Conservation (phyloP, 495 filamentous ascomycete genomes). For the Podospora fimiseda region DNA sequence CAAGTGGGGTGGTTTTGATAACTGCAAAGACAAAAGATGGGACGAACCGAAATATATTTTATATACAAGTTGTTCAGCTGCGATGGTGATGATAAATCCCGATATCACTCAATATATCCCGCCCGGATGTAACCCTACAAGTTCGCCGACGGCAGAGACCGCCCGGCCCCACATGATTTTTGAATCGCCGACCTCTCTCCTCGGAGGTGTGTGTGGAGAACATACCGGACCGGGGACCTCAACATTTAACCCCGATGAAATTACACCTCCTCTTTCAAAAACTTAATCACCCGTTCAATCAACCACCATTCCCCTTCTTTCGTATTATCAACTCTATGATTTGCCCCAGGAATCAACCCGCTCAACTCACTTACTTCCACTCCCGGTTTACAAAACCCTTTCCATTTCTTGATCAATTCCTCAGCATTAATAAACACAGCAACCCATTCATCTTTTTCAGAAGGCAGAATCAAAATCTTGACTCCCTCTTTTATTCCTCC, state of each 20-base stretch:
- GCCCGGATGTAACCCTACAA: neutral
- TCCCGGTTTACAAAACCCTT: constrained; percentile 25
- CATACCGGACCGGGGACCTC: neutral
- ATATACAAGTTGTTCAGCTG: neutral
- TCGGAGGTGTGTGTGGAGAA: neutral
- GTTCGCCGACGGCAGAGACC: neutral
- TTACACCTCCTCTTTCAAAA: constrained; percentile 25
- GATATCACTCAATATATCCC: neutral
- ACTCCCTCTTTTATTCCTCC: constrained; percentile 9
- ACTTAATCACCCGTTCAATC: constrained; percentile 30
- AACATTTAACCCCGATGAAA: too few relatives aligned
- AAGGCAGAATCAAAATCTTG: constrained; percentile 61
- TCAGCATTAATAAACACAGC: constrained; percentile 57
- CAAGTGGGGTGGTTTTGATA: neutral
- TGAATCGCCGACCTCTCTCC: constrained; percentile 4
- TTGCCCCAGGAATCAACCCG: constrained; percentile 37
- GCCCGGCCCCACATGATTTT: neutral
- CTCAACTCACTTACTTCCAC: constrained; percentile 36
- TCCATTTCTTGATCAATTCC: constrained; percentile 59
- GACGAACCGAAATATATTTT: neutral
- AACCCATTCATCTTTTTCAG: constrained; percentile 67
- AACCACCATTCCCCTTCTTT: constrained; percentile 31
- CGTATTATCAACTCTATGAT: constrained; percentile 34
- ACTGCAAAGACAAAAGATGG: neutral
- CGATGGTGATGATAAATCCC: neutral